Conservation (phyloP, 176 grass and related monocot species). For the Avena sativa region DNA sequence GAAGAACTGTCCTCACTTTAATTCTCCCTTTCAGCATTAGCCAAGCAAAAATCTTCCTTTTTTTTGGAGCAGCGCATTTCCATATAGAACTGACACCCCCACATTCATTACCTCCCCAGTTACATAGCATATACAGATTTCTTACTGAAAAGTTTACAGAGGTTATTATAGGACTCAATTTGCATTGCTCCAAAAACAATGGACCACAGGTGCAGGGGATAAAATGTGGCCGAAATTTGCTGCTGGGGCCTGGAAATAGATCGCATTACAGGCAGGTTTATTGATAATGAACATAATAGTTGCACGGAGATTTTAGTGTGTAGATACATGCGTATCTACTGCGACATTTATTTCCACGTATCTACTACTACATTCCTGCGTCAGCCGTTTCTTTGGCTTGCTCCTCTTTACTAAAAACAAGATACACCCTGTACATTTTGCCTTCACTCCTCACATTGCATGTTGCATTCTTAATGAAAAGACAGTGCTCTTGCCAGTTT, state of each 20-base stretch:
- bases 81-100: no score
- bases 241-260: not conserved
- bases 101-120: no score
- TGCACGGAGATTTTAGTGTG: not conserved
- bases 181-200: not conserved
- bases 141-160: not conserved
- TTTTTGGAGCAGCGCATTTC: no score
- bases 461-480: not conserved
- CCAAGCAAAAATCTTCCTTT: no score
- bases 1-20: no score
- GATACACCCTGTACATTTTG: not conserved
- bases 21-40: no score
- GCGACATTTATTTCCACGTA: no score
- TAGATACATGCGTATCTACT: no score
- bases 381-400: no score
- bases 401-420: not conserved
- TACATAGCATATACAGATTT: no score
- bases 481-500: not conserved
- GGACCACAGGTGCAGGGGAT: not conserved
- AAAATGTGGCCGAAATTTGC: not conserved
- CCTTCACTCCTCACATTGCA: not conserved
- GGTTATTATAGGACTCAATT: constrained; percentile 10
- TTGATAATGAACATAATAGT: not conserved
- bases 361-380: no score
- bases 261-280: not conserved